Conservation (phyloP, 768 basidiomycete species). For the Amanita polypyramis region DNA sequence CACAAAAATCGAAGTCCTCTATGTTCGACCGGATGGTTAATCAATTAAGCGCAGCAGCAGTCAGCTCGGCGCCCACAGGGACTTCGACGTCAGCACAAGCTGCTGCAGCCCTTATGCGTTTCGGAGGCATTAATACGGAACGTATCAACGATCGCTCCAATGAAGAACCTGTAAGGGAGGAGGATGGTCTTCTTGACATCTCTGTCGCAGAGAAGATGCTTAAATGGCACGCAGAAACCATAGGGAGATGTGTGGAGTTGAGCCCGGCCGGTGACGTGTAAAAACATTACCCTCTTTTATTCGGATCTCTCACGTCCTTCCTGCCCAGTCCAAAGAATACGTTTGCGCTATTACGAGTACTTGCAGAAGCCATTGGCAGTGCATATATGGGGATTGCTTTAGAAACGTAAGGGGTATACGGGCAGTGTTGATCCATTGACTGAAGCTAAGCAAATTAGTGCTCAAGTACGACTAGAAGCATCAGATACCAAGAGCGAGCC, state of each 20-base stretch:
- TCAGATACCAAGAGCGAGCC: slow-evolving; percentile 77
- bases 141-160: slow-evolving; percentile 35
- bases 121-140: slow-evolving; percentile 66
- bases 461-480: slow-evolving; percentile 58
- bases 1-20: slow-evolving; percentile 59
- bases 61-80: slow-evolving; percentile 41
- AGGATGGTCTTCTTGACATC: slow-evolving; percentile 73
- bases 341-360: slow-evolving; percentile 67
- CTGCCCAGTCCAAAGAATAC: slow-evolving; percentile 75
- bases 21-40: slow-evolving; percentile 91
- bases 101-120: slow-evolving; percentile 81
- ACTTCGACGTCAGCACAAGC: slow-evolving; percentile 74
- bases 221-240: slow-evolving; percentile 96
- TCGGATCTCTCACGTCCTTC: slow-evolving; percentile 3
- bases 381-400: slow-evolving; percentile 87
- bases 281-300: slow-evolving; percentile 19
- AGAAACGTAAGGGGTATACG: slow-evolving; percentile 68
- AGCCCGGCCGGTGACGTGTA: slow-evolving; percentile 78
- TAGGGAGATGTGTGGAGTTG: slow-evolving; percentile 89
- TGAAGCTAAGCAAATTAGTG: slow-evolving; percentile 31
- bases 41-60: slow-evolving; percentile 70
- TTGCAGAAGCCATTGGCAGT: slow-evolving; percentile 78
- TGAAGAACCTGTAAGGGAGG: slow-evolving; percentile 68
- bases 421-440: not conserved
- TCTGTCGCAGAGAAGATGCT: slow-evolving; percentile 83